Evolutionary conservation across 495 filamentous ascomycete genomes (phyloP).

Genomic region (Talaromyces ruber): DNA sequence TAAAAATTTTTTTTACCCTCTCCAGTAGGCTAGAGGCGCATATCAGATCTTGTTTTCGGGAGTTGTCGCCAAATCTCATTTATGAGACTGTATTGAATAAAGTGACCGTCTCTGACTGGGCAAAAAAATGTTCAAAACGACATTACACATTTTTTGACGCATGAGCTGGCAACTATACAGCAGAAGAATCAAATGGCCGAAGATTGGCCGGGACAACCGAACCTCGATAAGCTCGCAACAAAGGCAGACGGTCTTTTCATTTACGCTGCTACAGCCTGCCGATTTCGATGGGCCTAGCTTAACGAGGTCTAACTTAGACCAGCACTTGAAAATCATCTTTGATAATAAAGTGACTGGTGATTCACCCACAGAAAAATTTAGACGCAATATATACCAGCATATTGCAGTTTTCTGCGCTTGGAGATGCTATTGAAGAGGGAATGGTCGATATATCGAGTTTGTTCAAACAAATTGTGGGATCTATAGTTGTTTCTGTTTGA

Average conservation of each 20-base stretch:
- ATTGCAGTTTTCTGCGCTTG: conserved; percentile 4
- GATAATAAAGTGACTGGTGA: conserved; percentile 7
- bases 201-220: conserved; percentile 26
- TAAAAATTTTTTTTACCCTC: conserved; percentile 1
- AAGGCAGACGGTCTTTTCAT: conserved; percentile 36
- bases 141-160: conserved; percentile 1
- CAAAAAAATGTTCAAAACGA: conserved; percentile 8
- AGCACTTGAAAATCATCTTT: conserved; percentile 17
- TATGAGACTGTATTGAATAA: neutral
- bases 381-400: conserved; percentile 16
- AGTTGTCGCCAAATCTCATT: neutral
- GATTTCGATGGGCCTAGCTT: conserved; percentile 18
- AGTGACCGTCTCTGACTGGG: neutral
- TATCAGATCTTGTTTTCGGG: conserved; percentile 13
- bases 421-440: neutral
- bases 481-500: conserved; percentile 19
- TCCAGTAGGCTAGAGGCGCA: conserved; percentile 30
- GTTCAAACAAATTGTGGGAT: conserved; percentile 13
- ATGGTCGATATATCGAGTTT: neutral
- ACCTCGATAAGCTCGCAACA: conserved; percentile 18
- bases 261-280: conserved; percentile 31
- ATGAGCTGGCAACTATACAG: neutral
- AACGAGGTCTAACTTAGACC: conserved; percentile 7
- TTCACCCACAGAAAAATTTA: neutral
- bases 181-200: neutral